These are phyloP conservation scores for Periconia sp. DNA, from an alignment of 2,329 filamentous ascomycete species.

Conservation along the genomic window DNA sequence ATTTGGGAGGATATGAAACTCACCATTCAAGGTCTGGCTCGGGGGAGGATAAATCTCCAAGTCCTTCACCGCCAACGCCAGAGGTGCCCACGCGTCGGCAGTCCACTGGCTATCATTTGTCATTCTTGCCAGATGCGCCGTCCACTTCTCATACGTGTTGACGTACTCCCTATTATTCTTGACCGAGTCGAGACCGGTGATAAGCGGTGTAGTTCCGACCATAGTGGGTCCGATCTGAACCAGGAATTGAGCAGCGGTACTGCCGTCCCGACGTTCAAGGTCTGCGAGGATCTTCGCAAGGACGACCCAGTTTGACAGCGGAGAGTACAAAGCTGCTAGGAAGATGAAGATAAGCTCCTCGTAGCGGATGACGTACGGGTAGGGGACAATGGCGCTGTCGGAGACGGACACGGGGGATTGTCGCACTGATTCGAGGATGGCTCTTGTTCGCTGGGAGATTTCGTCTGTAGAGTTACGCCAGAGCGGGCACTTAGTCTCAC, in stretches of 20 bases:
- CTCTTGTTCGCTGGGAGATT: constrained; percentile 8
- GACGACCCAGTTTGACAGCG: constrained; percentile 2
- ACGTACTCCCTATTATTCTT: background rate
- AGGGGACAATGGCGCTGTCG: background rate
- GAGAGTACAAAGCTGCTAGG: constrained; percentile 5
- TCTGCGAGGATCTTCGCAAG: constrained; percentile 6
- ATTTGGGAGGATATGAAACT: constrained; percentile 7
- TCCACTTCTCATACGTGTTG: background rate
- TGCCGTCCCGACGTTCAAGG: constrained; percentile 12
- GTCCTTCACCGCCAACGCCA: background rate
- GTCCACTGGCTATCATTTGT: background rate
- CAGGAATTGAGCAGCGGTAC: background rate
- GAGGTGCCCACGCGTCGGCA: background rate
- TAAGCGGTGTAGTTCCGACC: background rate
- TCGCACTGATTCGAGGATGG: constrained; percentile 3
- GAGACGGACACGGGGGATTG: constrained; percentile 9
- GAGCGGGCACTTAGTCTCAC: constrained; percentile 8
- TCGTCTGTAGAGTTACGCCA: constrained; percentile 9
- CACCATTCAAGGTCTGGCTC: background rate
- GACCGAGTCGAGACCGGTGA: background rate
- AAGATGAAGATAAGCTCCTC: constrained; percentile 5
- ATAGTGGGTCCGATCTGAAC: background rate
- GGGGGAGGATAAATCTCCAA: background rate
- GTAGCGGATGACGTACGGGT: constrained; percentile 10
- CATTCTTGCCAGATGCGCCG: background rate